Base-by-base conservation (phyloP, 257 asterid genomes). In the Fraxinus americana region DNA sequence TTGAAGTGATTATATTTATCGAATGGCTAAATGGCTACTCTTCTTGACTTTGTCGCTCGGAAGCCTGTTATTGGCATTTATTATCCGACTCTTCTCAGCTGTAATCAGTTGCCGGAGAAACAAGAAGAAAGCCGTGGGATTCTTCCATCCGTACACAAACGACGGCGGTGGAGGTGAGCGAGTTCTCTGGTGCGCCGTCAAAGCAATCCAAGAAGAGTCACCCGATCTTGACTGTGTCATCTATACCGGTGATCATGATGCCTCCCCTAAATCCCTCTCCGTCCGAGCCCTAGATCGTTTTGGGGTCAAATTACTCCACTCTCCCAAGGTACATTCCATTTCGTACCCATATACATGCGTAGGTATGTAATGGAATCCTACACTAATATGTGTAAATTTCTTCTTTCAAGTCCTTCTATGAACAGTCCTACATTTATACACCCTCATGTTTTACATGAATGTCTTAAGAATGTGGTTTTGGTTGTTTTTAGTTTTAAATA, bases 101-200 rank as follows among this genome's bases (percentile, higher is more conserved):
- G 70, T 80, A 48, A 35, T 81, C 54, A 54, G 66, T 41, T 79
- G 75, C 30, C 68, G 68, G 16, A 23, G 34, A 23, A 61, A 23
- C 32, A n/a, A 32, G 68, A 23, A 61, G 23, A 52, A 52, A 43
- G 50, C 50, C 50, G 13, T 43, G 50, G 50, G 50, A 43, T 43
- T 43, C 50, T 43, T 43, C 50, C 50, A 43, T 43, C 50, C 50
- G 13, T 43, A 43, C 50, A 43, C 50, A 10, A 43, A 43, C 17
- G 50, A 96, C 74, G 99, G 99, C 72, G 98, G 99, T 59, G 98
- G 98, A n/a, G 99, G 97, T 41, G 98, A 96, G 17, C 50, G 50
- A 43, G 50, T 43, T 43, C 50, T 43, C 50, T 43, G 50, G 50
- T 43, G 50, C 17, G 50, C 50, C 16, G 50, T 43, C 50, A 43